These are phyloP conservation scores for Colletotrichum orbiculare DNA, from an alignment of 2,329 filamentous ascomycete species.

Conservation along the genomic window DNA sequence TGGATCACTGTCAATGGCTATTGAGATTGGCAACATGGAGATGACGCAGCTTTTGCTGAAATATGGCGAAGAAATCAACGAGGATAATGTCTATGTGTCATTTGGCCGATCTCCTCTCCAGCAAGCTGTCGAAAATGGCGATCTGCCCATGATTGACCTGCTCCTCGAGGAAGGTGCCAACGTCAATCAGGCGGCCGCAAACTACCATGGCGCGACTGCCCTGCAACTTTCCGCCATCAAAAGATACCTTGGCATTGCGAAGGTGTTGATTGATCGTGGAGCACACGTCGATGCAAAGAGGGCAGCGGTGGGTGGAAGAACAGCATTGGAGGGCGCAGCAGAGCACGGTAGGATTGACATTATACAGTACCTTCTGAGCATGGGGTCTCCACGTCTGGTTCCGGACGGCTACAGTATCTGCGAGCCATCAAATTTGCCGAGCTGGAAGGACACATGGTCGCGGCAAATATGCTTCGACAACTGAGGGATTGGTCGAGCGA, in stretches of 20 bases:
- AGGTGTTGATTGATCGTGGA: neutral
- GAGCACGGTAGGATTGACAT: slow-evolving; percentile 11
- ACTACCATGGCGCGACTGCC: accelerated
- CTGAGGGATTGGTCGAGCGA: neutral
- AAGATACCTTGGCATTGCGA: neutral
- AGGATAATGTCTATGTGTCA: neutral
- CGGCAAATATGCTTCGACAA: neutral
- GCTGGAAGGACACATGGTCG: neutral
- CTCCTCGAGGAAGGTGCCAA: neutral
- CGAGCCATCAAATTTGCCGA: slow-evolving; percentile 7
- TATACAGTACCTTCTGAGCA: neutral
- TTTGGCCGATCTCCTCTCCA: neutral
- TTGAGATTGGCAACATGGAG: accelerated
- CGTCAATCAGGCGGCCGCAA: neutral
- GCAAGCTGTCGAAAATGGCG: neutral
- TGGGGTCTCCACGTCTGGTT: neutral
- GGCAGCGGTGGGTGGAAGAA: neutral
- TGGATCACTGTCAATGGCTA: neutral
- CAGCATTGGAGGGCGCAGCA: slow-evolving; percentile 15
- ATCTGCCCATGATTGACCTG: neutral
- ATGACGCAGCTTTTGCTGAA: neutral
- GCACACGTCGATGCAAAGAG: slow-evolving; percentile 5
- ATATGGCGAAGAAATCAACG: neutral
- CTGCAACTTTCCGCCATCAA: slow-evolving; percentile 1
- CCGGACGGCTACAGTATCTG: neutral